phyloP scores from a whole-genome alignment of 2,329 filamentous ascomycete species.

The Penicillium hesseltinei region DNA sequence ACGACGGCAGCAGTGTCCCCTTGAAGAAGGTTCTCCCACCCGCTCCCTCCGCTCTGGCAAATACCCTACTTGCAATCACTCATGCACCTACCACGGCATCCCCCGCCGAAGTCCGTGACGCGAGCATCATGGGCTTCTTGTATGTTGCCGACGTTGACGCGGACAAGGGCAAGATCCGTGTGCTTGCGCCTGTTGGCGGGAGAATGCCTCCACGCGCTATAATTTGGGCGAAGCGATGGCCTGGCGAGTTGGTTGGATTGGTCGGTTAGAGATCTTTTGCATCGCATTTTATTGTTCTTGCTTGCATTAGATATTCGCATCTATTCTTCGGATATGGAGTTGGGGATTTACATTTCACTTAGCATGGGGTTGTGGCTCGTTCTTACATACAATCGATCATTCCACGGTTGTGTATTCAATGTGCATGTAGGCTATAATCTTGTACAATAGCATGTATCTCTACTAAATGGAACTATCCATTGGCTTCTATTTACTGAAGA shows the following conservation, averaged over 20 bases:
- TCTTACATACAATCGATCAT: not conserved
- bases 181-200: conserved; percentile 81
- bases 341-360: not conserved
- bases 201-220: conserved; percentile 75
- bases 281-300: not conserved
- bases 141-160: conserved; percentile 92
- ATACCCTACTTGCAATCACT: conserved; percentile 82
- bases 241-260: conserved; percentile 77
- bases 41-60: conserved; percentile 61
- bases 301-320: conserved; percentile 1
- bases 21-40: conserved; percentile 65
- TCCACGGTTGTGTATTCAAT: not conserved
- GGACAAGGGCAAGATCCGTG: conserved; percentile 72
- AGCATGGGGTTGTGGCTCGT: conserved; percentile 5
- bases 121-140: conserved; percentile 85
- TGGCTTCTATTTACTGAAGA: not conserved
- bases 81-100: conserved; percentile 69
- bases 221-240: conserved; percentile 76
- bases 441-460: not conserved
- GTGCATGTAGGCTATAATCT: not conserved
- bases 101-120: conserved; percentile 70
- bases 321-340: conserved; percentile 1
- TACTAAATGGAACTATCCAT: not conserved
- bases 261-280: conserved; percentile 50
- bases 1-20: conserved; percentile 23